Evolutionary conservation across 305 asterid genomes (phyloP), one percentile per base, ranked within the genome.

Genomic region (Solanum hybrid): DNA sequence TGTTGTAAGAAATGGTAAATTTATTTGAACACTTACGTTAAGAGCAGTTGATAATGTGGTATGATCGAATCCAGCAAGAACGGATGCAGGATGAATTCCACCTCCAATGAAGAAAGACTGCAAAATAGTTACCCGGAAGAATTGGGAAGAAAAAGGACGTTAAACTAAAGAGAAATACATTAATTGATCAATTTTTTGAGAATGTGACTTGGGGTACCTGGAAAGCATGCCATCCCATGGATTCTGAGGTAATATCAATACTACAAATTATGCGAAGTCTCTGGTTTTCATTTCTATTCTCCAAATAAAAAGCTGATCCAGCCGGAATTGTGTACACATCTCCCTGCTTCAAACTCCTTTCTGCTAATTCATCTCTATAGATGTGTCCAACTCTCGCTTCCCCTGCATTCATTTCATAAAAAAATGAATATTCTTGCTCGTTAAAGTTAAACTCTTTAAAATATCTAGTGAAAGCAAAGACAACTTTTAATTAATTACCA

Each of bases 351-450:
- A 97, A 72, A 66, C 4, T 40, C 89, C 88, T 94, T 75, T 97
- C 98, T 78, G 89, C 96, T 26, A 95, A 91, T 42, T 93, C 94
- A 89, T 94, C 98, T 76, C 94, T 92, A 92, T 95, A 92, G 66
- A 97, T 94, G 81, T 93, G 93, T 12, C 98, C 98, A 36, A 97
- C 90, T 92, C 92, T 95, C 26, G 95, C 98, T 84, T 92, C 98
- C 75, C 99, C 96, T 97, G 93, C 91, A 92, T 32, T 31, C 19
- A 56, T 1, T 32, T 10, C 27, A 31, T 60, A 7, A 29, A 10
- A 32, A 51, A 85, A 69, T 8, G 14, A 32, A 31, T 15, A 82
- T 56, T 56, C 69, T 42, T 1, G 51, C 32, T 22, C 14, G 1
- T 27, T 32, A 45, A 45, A 14, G 64, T 0, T 51, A 56, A 56